Evolutionary conservation across 2,329 filamentous ascomycete genomes (phyloP), one percentile per base, ranked within the genome.

Genomic region (Tolypocladium pustulatum): DNA sequence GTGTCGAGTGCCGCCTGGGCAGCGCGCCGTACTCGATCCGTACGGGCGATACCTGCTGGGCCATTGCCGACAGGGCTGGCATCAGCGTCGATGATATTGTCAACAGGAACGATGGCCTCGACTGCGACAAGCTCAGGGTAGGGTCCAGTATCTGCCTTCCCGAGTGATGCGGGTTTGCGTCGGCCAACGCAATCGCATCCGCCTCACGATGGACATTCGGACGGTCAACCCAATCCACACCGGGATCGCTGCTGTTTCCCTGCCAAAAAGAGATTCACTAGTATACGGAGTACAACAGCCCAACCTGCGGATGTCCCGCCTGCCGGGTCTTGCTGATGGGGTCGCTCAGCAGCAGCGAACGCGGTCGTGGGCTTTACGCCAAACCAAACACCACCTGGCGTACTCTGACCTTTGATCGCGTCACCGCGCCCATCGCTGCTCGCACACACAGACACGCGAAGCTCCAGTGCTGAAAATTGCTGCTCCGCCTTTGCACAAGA

Each of bases 1-100:
- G 9, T 60, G 25, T 57, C 53, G 30, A 60, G 58, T 59, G 61
- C 51, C 76, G 76, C 40, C 62, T 59, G 0, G 67, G 68, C 40
- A 43, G 20, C 70, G 70, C 53, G 65, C 64, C 68, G 7, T 76
- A 81, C 63, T 68, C 69, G 41, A 69, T 84, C 51, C 63, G 71
- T 55, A 57, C 69, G 9, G 79, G 77, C 6, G 78, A 84, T 61
- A 81, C 78, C 9, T 83, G 81, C 66, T 83, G 79, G 79, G 75
- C 67, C 7, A 75, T 84, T 65, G 78, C 76, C 1, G 64, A 81
- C 59, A 66, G 62, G 37, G 67, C 72, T 59, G 71, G 71, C n/a
- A 60, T 79, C 58, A 70, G 68, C 49, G 70, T 83, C 27, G 76
- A 79, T 17, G 74, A 75, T 25, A 65, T 84, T 36, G n/a, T 78